phyloP scores from a whole-genome alignment of 352 stramenopile genomes.

The Achlya hypogyna region DNA sequence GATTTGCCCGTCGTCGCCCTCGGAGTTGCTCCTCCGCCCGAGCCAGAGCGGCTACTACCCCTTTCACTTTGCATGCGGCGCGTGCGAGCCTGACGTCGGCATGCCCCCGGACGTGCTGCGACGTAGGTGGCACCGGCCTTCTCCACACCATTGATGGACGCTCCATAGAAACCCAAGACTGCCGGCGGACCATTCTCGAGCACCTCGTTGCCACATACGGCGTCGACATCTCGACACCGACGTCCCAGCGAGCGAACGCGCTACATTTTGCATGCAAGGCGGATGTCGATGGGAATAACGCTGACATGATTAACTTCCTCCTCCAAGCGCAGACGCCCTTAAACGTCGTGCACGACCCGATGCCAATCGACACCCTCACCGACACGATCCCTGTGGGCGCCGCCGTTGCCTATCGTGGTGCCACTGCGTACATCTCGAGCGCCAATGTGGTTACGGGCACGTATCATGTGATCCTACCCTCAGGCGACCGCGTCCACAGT shows the following conservation, averaged over 20 bases:
- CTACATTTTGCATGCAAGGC: conserved; percentile 35
- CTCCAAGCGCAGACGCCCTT: conserved; percentile 24
- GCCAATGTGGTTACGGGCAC: conserved; percentile 26
- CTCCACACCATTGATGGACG: not conserved
- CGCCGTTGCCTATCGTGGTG: not conserved
- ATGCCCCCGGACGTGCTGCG: conserved; percentile 24
- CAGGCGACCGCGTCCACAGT: conserved; percentile 37
- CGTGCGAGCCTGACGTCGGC: conserved; percentile 36
- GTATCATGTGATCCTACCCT: conserved; percentile 41
- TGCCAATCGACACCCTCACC: conserved; percentile 36
- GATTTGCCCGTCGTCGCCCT: conserved; percentile 14
- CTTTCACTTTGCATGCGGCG: conserved; percentile 59
- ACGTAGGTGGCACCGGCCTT: not conserved
- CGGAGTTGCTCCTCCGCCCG: conserved; percentile 23
- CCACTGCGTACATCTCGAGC: not conserved
- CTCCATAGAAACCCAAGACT: not conserved
- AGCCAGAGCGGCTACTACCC: conserved; percentile 29
- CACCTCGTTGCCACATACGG: conserved; percentile 29
- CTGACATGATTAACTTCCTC: conserved; percentile 38
- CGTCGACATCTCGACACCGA: conserved; percentile 28
- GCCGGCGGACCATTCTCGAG: conserved; percentile 25
- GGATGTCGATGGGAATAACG: conserved; percentile 38
- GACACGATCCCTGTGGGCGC: conserved; percentile 36
- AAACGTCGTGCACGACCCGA: conserved; percentile 54
- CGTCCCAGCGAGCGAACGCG: conserved; percentile 31